Evolutionary conservation across 2,329 filamentous ascomycete species (phyloP).

Genomic region (Pseudogymnoascus sp.): DNA sequence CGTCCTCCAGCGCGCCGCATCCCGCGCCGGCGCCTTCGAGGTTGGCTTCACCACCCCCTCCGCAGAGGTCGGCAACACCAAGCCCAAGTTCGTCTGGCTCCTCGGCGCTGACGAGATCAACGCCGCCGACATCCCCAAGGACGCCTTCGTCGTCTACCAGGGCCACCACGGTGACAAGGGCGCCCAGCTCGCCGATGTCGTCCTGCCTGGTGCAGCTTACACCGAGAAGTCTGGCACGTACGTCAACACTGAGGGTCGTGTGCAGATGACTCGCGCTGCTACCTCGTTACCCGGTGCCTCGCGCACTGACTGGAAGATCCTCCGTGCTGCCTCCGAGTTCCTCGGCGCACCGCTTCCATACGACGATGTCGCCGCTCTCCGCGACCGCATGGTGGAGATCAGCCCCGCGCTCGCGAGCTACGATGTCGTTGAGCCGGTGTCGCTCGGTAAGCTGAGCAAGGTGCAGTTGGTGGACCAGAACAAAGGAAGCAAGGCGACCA

Average conservation of each 20-base stretch:
- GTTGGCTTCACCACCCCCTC: constrained; percentile 90
- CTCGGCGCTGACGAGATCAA: constrained; percentile 89
- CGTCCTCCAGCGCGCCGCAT: constrained; percentile 87
- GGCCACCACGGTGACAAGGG: constrained; percentile 94
- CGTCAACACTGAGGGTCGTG: constrained; percentile 94
- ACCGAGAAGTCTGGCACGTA: constrained; percentile 96
- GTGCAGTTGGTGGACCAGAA: constrained; percentile 95
- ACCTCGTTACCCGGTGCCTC: constrained; percentile 83
- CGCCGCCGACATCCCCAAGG: constrained; percentile 81
- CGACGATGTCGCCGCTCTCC: constrained; percentile 80
- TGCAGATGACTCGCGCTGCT: constrained; percentile 86
- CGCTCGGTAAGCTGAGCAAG: constrained; percentile 71
- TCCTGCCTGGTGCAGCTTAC: constrained; percentile 91
- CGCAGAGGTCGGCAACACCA: constrained; percentile 69
- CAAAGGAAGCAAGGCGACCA: constrained; percentile 70
- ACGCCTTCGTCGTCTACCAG: constrained; percentile 95
- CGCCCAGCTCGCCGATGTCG: constrained; percentile 84
- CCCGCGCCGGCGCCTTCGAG: constrained; percentile 87
- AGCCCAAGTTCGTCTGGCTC: constrained; percentile 93
- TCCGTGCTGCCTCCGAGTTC: constrained; percentile 88
- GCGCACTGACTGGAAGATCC: constrained; percentile 97
- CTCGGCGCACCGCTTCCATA: constrained; percentile 81
- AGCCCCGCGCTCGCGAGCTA: constrained; percentile 83
- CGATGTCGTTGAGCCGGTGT: constrained; percentile 79
- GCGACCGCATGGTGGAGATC: constrained; percentile 92